These are phyloP conservation scores for Starmerella bombi DNA, from an alignment of 805 yeast species.

Conservation along the genomic window DNA sequence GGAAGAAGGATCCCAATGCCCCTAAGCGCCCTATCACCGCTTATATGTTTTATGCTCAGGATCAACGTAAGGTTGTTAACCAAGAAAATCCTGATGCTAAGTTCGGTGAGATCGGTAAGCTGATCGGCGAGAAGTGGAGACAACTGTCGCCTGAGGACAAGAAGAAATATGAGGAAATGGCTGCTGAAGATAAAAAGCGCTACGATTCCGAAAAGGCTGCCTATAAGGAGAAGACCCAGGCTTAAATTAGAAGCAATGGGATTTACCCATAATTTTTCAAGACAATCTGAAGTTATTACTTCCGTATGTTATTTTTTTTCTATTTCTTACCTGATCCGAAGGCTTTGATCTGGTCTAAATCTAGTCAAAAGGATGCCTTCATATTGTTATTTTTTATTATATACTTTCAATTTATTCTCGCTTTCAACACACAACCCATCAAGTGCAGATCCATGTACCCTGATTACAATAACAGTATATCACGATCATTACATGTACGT, in stretches of 20 bases:
- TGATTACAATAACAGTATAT: too few relatives aligned
- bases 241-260: constrained; percentile 1
- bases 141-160: constrained; percentile 71
- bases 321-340: not conserved
- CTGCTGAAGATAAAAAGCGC: constrained; percentile 93
- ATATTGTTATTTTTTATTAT: too few relatives aligned
- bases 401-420: too few relatives aligned
- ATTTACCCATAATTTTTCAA: too few relatives aligned
- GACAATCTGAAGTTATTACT: too few relatives aligned
- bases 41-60: constrained; percentile 97
- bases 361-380: not conserved
- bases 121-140: constrained; percentile 95
- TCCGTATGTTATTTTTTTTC: not conserved
- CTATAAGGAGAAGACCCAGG: constrained; percentile 31
- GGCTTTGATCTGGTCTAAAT: not conserved
- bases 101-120: constrained; percentile 86
- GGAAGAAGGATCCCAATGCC: constrained; percentile 55
- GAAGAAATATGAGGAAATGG: constrained; percentile 82
- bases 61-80: constrained; percentile 89
- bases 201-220: constrained; percentile 92
- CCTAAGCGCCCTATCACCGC: constrained; percentile 98
- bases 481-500: too few relatives aligned
- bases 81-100: constrained; percentile 93
- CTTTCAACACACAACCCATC: too few relatives aligned
- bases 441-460: too few relatives aligned